These are phyloP conservation scores for Leucoagaricus sp. DNA, from an alignment of 1,284 basidiomycete genomes.

Conservation along the genomic window DNA sequence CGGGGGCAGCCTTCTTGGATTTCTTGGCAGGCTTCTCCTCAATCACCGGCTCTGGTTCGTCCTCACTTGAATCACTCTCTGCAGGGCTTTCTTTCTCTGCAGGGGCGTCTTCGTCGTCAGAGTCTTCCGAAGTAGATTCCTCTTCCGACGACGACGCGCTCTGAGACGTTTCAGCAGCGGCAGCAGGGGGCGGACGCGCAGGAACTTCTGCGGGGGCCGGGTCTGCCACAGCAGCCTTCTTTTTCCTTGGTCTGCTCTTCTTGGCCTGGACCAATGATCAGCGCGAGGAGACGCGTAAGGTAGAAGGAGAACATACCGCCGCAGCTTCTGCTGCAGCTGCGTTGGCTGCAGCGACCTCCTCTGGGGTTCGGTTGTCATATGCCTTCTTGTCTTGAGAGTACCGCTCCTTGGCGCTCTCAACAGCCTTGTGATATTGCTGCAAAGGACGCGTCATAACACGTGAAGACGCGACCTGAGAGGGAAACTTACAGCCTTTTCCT, in stretches of 20 bases:
- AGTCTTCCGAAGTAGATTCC: conserved; percentile 28
- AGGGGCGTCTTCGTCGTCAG: conserved; percentile 32
- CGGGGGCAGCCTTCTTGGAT: conserved; percentile 25
- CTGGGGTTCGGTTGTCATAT: conserved; percentile 51
- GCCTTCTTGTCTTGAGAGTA: conserved; percentile 52
- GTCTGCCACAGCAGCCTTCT: conserved; percentile 18
- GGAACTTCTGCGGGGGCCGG: conserved; percentile 28
- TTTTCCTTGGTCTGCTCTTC: conserved; percentile 27
- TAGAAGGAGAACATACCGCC: conserved; percentile 32
- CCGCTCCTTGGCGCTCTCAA: conserved; percentile 44
- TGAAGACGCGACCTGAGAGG: conserved; percentile 23
- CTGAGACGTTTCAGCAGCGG: conserved; percentile 18
- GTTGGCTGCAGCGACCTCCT: conserved; percentile 45
- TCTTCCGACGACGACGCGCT: conserved; percentile 22
- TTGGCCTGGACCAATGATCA: conserved; percentile 24
- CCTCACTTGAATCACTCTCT: conserved; percentile 35
- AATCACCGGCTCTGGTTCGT: conserved; percentile 30
- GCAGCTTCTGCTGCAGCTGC: conserved; percentile 39
- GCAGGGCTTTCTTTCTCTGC: conserved; percentile 26
- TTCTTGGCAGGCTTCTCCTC: conserved; percentile 17
- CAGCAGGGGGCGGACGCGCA: conserved; percentile 23
- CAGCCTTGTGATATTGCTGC: conserved; percentile 41
- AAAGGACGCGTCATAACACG: conserved; percentile 25
- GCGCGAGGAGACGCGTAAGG: conserved; percentile 12
- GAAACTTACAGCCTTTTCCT: conserved; percentile 69